Percentiles rank a stretch among this genome's conserved stretches.
These are phyloP conservation scores for Tricholoma flavovirens DNA, from an alignment of 768 basidiomycete genomes.

Conservation along the genomic window DNA sequence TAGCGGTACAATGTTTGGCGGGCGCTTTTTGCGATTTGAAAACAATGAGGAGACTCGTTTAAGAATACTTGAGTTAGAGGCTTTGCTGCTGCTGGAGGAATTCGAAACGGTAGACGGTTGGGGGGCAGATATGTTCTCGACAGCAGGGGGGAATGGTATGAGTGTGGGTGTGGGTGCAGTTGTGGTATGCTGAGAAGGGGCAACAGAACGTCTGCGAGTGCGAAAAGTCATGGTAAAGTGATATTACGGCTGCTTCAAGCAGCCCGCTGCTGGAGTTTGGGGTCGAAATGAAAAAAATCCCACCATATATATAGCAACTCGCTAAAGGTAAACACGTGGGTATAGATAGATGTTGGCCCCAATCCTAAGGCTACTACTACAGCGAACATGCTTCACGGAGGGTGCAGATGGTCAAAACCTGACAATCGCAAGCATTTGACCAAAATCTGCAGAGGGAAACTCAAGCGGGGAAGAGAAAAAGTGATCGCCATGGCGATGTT, in stretches of 20 bases:
- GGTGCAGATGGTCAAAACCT: no score
- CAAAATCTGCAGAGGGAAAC: no score
- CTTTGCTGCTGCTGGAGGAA: constrained; percentile 1
- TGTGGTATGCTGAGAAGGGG: constrained; percentile 1
- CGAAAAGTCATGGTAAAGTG: neutral
- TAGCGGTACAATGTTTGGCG: constrained; percentile 8
- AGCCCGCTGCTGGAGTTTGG: neutral
- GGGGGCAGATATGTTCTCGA: constrained; percentile 10
- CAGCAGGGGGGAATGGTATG: constrained; percentile 15
- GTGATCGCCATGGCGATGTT: no score
- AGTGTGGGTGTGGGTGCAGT: neutral
- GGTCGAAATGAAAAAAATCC: no score
- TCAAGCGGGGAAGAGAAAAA: no score
- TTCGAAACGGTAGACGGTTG: constrained; percentile 4
- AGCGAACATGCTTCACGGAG: no score
- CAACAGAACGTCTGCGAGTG: constrained; percentile 10
- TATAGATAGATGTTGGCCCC: no score
- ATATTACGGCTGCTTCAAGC: neutral
- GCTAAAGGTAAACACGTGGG: no score
- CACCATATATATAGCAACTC: neutral
- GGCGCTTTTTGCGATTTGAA: constrained; percentile 12
- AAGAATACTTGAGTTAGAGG: constrained; percentile 15
- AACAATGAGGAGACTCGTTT: constrained; percentile 22
- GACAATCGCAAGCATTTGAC: no score
- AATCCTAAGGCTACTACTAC: no score